Percentiles rank a stretch among this genome's conserved stretches.
Conservation (phyloP, 257 asterid genomes). For the Galeopsis tetrahit region DNA sequence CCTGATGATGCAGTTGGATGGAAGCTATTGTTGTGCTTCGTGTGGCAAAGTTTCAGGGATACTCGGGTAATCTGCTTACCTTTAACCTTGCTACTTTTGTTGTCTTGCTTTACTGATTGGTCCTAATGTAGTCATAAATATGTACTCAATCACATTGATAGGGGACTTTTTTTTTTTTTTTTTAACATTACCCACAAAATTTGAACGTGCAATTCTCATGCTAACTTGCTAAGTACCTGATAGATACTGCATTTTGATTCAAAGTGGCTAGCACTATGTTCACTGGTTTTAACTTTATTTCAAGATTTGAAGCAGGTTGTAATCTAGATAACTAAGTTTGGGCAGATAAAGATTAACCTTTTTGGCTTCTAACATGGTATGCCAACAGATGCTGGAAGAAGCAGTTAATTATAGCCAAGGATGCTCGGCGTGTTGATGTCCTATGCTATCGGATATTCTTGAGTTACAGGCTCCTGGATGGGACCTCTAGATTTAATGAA, state of each 20-base stretch:
- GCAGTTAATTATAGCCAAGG: slow-evolving; percentile 26
- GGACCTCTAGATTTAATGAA: slow-evolving; percentile 19
- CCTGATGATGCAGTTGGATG: slow-evolving; percentile 26
- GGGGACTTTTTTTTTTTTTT: background rate
- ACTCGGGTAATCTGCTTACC: slow-evolving; percentile 22
- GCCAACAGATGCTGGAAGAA: slow-evolving; percentile 27
- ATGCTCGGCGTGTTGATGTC: slow-evolving; percentile 25
- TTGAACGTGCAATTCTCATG: background rate
- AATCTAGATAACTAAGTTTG: background rate
- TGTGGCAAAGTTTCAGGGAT: slow-evolving; percentile 32
- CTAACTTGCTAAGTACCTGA: background rate
- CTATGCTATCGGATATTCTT: slow-evolving; percentile 32
- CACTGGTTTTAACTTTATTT: background rate
- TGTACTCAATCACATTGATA: background rate
- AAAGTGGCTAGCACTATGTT: background rate
- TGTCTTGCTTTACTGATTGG: background rate
- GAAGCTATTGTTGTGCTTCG: slow-evolving; percentile 36
- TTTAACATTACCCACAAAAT: background rate
- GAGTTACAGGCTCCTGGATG: slow-evolving; percentile 29
- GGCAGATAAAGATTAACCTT: background rate
- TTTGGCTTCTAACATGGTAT: background rate
- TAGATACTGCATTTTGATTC: background rate
- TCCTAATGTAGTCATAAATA: slow-evolving; percentile 10
- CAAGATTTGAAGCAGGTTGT: background rate
- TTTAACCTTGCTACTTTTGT: background rate